Evolutionary conservation across 2,329 filamentous ascomycete genomes (phyloP).

Genomic region (Botrytis fragariae): DNA sequence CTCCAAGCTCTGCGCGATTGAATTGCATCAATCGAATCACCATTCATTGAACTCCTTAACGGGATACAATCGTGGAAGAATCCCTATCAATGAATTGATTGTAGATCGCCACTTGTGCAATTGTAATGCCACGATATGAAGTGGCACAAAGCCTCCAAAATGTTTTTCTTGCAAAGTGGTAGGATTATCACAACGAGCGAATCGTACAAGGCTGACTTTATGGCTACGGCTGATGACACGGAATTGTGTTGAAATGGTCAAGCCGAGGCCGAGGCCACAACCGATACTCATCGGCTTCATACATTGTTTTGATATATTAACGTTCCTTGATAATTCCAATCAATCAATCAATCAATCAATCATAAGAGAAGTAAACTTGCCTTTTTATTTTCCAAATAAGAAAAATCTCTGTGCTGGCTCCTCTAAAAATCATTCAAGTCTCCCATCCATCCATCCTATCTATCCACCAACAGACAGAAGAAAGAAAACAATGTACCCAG

Average conservation of each 20-base stretch:
- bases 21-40: slow-evolving; percentile 21
- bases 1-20: slow-evolving; percentile 14
- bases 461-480: neutral
- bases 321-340: neutral
- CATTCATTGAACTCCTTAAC: slow-evolving; percentile 17
- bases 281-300: neutral
- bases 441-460: neutral
- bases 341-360: neutral
- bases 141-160: slow-evolving; percentile 16
- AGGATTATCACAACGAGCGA: slow-evolving; percentile 27
- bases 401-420: neutral
- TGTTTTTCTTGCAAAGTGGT: neutral
- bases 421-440: neutral
- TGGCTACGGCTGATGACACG: slow-evolving; percentile 29
- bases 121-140: slow-evolving; percentile 34
- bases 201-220: slow-evolving; percentile 29
- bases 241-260: neutral
- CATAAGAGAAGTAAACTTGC: neutral
- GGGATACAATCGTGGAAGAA: neutral
- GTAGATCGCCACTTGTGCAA: slow-evolving; percentile 23
- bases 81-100: neutral
- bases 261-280: neutral
- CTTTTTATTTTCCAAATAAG: neutral
- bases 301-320: neutral
- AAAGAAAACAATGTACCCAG: neutral